Evolutionary conservation across 495 filamentous ascomycete species (phyloP).

Genomic region (Penicillium turbatum): DNA sequence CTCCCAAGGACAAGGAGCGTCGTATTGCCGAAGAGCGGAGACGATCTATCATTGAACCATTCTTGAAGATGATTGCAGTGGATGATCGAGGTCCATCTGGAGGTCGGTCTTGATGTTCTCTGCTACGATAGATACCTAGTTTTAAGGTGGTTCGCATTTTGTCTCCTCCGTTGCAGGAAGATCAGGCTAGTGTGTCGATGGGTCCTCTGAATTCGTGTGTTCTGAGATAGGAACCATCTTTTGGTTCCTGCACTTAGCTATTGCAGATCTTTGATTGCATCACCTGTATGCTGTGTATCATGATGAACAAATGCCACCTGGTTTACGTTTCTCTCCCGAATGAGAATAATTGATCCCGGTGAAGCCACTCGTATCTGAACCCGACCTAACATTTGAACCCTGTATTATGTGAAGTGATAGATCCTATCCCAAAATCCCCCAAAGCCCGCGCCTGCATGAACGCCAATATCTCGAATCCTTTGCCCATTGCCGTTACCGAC

Average conservation of each 20-base stretch:
- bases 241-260: not conserved
- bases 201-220: too few relatives aligned
- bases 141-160: not conserved
- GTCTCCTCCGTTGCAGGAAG: too few relatives aligned
- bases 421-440: not conserved
- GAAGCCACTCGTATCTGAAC: not conserved
- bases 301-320: not conserved
- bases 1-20: conserved; percentile 41
- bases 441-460: not conserved
- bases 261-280: not conserved
- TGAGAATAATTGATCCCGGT: not conserved
- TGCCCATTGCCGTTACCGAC: not conserved
- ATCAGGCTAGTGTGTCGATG: too few relatives aligned
- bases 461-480: not conserved
- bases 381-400: not conserved
- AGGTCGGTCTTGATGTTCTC: conserved; percentile 17
- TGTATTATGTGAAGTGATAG: not conserved
- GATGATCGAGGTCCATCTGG: conserved; percentile 40
- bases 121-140: not conserved
- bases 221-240: not conserved
- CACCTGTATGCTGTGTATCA: not conserved
- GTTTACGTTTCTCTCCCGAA: not conserved
- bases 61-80: conserved; percentile 42
- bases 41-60: conserved; percentile 41
- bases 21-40: conserved; percentile 40